Base-by-base conservation (phyloP, 257 asterid species). In the Coffea canephora region DNA sequence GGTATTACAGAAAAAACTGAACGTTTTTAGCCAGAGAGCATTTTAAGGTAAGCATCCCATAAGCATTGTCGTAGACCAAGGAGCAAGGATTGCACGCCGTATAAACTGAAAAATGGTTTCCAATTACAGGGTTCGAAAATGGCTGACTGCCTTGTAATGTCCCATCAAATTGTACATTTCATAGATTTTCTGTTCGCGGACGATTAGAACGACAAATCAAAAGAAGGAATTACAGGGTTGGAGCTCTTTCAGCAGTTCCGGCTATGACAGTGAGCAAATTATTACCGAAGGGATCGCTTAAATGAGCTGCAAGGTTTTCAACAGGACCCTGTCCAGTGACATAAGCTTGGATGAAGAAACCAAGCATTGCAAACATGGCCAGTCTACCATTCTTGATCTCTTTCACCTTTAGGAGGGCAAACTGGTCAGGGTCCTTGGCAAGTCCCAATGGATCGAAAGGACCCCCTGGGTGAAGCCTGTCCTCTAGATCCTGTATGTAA, bases 381-480 rank as follows among this genome's bases (percentile, higher is more conserved):
- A 95, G 85, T 74, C 97, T 87, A 0, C 99, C 99, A 31, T 95
- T 95, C 92, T 95, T 95, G 83, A 95, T 95, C 86, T 95, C 98
- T 89, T 95, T 95, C 86, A 95, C 98, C 89, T 95, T 93, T 86
- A 95, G 87, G 43, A 95, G 46, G 1, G 99, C 99, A 21, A 97
- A 96, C 85, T 95, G 99, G 89, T 95, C 98, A 0, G 98, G 99
- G 67, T 95, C 99, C 2, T 90, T 83, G 14, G 99, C 98, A 5
- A 95, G 89, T 52, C 97, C 98, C 89, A 95, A 39, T 1, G 99
- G 99, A 52, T 95, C 99, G 68, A 95, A 95, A 16, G 98, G 99
- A 71, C 99, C 99, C 49, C 99, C 98, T 0, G 99, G 98, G 89
- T 95, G 98, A 83, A 95, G 95, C 90, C 86, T 93, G 97, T 95